A percentile compares a stretch with the other conserved stretches of the same genome.
Conservation (phyloP, 164 flowering plant species). For the Tetracentron sinense region DNA sequence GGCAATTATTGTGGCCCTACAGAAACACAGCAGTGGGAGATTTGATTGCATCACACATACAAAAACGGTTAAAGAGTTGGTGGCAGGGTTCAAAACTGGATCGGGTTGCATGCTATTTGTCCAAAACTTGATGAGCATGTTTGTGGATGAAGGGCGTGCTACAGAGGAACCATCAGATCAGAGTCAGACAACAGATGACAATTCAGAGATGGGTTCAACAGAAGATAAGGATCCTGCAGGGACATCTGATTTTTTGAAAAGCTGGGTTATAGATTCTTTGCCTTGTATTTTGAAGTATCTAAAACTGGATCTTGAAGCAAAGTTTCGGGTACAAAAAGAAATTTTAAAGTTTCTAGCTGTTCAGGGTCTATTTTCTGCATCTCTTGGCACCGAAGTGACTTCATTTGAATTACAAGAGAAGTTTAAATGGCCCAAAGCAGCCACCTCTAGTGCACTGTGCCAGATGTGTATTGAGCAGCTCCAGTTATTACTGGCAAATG, state of each 20-base stretch:
- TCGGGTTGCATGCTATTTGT: constrained; percentile 74
- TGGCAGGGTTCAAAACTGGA: constrained; percentile 63
- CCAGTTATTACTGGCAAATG: constrained; percentile 64
- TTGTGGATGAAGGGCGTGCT: constrained; percentile 68
- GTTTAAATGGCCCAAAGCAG: constrained; percentile 83
- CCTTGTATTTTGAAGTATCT: constrained; percentile 60
- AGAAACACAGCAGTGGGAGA: constrained; percentile 77
- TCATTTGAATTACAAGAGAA: constrained; percentile 91
- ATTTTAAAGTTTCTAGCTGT: constrained; percentile 84
- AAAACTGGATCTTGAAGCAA: constrained; percentile 63
- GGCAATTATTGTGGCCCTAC: constrained; percentile 70
- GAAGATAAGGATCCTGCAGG: constrained; percentile 68
- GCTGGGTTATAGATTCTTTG: constrained; percentile 84
- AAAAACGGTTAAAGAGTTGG: constrained; percentile 61
- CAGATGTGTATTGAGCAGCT: constrained; percentile 85
- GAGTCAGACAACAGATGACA: constrained; percentile 93
- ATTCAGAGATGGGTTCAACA: constrained; percentile 68
- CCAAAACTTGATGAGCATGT: constrained; percentile 66
- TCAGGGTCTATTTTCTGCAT: constrained; percentile 87
- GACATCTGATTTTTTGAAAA: constrained; percentile 52
- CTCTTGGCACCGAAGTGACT: constrained; percentile 93
- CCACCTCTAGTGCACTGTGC: constrained; percentile 67
- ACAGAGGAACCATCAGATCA: constrained; percentile 91
- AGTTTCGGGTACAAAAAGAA: constrained; percentile 68
- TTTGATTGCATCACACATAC: constrained; percentile 78